Conservation (phyloP, 192 early-diverging fungal genomes). For the Backusella sp. region DNA sequence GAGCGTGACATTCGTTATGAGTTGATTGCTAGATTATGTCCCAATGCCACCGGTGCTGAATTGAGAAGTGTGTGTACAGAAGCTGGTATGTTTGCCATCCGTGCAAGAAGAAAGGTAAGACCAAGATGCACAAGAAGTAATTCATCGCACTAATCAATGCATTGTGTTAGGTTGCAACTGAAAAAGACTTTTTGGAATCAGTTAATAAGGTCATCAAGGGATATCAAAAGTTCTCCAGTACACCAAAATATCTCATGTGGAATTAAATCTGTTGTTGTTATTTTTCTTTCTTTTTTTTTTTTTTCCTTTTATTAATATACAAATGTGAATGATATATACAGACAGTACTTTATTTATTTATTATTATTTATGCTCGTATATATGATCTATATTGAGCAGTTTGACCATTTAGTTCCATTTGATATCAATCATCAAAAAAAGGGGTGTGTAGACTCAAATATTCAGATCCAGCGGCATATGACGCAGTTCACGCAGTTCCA, state of each 20-base stretch:
- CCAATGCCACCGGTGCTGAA: conserved; percentile 99
- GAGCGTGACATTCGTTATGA: conserved; percentile 99
- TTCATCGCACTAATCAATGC: not conserved
- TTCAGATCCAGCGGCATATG: not conserved
- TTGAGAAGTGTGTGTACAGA: conserved; percentile 98
- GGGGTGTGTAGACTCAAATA: not conserved
- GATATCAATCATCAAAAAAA: not conserved
- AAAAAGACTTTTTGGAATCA: conserved; percentile 99
- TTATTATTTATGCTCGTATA: too few species aligned
- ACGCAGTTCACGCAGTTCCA: not conserved
- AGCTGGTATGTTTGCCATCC: conserved; percentile 99
- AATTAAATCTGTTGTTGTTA: conserved; percentile 1
- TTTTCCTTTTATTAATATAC: not conserved
- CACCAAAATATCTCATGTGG: conserved; percentile 59
- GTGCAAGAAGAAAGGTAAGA: conserved; percentile 86
- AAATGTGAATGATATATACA: not conserved
- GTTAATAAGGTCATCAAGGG: conserved; percentile 99
- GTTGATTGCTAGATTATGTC: conserved; percentile 95
- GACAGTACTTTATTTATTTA: too few species aligned
- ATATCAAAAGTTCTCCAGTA: conserved; percentile 98
- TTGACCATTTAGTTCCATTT: not conserved
- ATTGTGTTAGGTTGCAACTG: conserved; percentile 76
- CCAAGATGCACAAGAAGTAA: too few species aligned
- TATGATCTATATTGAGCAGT: too few species aligned
- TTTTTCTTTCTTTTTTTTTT: not conserved